A percentile compares a stretch with the other conserved stretches of the same genome.
phyloP scores from a whole-genome alignment of 163 green algal species.

The Prototheca cutis region DNA sequence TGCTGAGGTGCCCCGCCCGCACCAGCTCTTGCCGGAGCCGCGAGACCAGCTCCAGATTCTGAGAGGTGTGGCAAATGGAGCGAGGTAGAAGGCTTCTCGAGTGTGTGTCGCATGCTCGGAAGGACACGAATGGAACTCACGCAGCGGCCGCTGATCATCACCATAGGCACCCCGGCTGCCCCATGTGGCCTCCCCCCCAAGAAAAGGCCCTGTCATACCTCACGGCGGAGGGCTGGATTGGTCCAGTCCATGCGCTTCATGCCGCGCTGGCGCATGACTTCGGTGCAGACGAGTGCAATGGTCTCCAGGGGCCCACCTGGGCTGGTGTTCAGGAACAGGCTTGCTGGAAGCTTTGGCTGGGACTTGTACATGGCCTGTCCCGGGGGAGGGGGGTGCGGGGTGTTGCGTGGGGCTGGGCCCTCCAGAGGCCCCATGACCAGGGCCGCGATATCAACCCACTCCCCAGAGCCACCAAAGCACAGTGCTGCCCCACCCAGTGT shows the following conservation, averaged over 20 bases:
- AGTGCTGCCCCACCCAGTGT: neutral
- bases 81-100: neutral
- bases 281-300: slow-evolving; percentile 40
- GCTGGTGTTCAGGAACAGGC: slow-evolving; percentile 46
- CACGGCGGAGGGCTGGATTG: slow-evolving; percentile 31
- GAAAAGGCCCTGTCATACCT: too few relatives aligned
- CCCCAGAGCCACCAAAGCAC: neutral
- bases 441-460: neutral
- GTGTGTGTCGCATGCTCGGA: neutral
- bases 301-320: slow-evolving; percentile 38
- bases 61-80: neutral
- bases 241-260: slow-evolving; percentile 53
- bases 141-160: too few relatives aligned
- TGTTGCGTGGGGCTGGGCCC: too few relatives aligned
- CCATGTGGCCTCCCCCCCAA: too few relatives aligned
- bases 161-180: too few relatives aligned
- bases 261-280: slow-evolving; percentile 33
- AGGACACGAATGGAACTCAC: neutral
- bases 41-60: slow-evolving; percentile 57
- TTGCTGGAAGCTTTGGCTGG: slow-evolving; percentile 54
- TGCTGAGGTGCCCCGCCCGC: slow-evolving; percentile 30
- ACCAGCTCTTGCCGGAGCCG: slow-evolving; percentile 47
- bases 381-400: neutral
- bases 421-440: neutral
- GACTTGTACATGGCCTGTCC: slow-evolving; percentile 47